Base-by-base conservation (phyloP, 441 rosid species). In the Gossypium lobatum region DNA sequence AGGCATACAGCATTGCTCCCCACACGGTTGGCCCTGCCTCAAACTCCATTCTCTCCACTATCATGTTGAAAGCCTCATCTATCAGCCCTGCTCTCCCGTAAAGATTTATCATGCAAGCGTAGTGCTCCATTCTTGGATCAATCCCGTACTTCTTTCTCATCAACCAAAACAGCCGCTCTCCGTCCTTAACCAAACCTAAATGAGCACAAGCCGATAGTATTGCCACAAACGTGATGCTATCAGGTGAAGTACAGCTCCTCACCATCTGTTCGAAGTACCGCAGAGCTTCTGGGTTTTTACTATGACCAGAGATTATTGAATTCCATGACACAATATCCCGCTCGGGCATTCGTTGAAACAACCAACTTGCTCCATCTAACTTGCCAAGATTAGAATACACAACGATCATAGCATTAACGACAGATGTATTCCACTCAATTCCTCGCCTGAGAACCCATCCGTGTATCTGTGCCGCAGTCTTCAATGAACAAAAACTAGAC, bases 1-100 rank as follows among this genome's bases (percentile, higher is more conserved):
- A 91, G 53, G 88, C 90, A 82, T 92, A 87, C 50, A 89, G 72
- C 83, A 94, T 79, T 17, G 97, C 97, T 74, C 97, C 97, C 97
- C 98, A 92, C 42, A 86, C 93, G 6, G 93, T 86, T 55, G 91
- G 89, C 39, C 97, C 95, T 1, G 97, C 93, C 70, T 89, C 89
- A 65, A 80, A 70, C 73, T 71, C 89, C 93, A 94, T 85, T 75
- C 80, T 75, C 64, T 86, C 84, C 23, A 74, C 80, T 57, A 94
- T 81, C 61, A 88, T 63, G n/a, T 77, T 75, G 75, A 87, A 88
- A n/a, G 98, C 97, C 80, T 92, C 82, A 3, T 74, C 71, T 14
- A 92, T 58, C 82, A 85, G 72, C 46, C 96, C 97, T 64, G 89
- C 92, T 75, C 89, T 86, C 48, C 95, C 96, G 42, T 89, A 89